Evolutionary conservation across 495 filamentous ascomycete species (phyloP).

Genomic region (Neurospora sp.): DNA sequence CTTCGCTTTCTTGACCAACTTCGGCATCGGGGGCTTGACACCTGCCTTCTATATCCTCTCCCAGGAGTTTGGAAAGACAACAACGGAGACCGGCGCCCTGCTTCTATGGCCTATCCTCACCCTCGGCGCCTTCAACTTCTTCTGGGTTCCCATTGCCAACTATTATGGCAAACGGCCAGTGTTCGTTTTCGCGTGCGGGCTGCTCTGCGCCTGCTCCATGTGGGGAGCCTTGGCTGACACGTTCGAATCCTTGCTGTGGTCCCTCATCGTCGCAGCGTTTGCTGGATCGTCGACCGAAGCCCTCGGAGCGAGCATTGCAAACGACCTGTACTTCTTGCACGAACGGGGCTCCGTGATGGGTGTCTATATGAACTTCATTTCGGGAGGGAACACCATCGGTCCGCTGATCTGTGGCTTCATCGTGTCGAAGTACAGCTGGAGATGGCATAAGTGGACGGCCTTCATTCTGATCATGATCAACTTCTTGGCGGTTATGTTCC

Average conservation of each 20-base stretch:
- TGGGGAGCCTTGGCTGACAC: slow-evolving; percentile 21
- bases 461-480: slow-evolving; percentile 22
- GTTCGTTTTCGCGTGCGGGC: slow-evolving; percentile 30
- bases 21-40: slow-evolving; percentile 23
- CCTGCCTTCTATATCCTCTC: slow-evolving; percentile 22
- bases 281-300: slow-evolving; percentile 26
- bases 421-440: slow-evolving; percentile 27
- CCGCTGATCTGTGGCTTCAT: slow-evolving; percentile 32
- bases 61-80: slow-evolving; percentile 18
- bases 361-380: slow-evolving; percentile 30
- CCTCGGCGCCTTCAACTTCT: slow-evolving; percentile 34
- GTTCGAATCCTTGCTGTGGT: slow-evolving; percentile 24
- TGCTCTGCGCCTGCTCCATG: slow-evolving; percentile 25
- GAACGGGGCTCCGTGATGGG: slow-evolving; percentile 33
- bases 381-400: slow-evolving; percentile 28
- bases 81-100: slow-evolving; percentile 16
- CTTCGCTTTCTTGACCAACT: slow-evolving; percentile 34
- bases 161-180: slow-evolving; percentile 47
- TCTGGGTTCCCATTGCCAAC: slow-evolving; percentile 47
- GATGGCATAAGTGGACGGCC: slow-evolving; percentile 29
- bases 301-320: slow-evolving; percentile 28
- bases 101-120: slow-evolving; percentile 26
- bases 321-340: slow-evolving; percentile 34
- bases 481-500: slow-evolving; percentile 26
- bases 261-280: slow-evolving; percentile 28